These are phyloP conservation scores for Scedosporium minutisporum DNA, from an alignment of 2,329 filamentous ascomycete species.

Conservation along the genomic window DNA sequence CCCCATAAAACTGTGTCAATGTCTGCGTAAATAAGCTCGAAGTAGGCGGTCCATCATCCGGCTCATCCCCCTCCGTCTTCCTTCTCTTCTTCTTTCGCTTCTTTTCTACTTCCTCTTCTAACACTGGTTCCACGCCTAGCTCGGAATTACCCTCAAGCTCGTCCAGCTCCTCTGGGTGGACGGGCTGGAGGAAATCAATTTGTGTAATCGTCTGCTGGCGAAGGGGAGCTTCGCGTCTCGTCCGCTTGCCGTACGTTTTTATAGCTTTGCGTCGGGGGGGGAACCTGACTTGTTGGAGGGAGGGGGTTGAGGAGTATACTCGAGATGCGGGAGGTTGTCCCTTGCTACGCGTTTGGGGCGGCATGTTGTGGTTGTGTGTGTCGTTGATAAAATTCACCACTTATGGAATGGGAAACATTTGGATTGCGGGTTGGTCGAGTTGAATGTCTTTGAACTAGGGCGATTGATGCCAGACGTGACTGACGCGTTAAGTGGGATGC, in stretches of 20 bases:
- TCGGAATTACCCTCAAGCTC: constrained; percentile 15
- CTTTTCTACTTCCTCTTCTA: constrained; percentile 16
- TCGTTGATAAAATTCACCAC: background rate
- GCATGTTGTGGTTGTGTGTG: constrained; percentile 16
- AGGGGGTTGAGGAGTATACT: constrained; percentile 27
- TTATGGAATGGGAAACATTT: too few relatives aligned
- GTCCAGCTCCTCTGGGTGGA: constrained; percentile 16
- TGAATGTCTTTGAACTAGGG: too few relatives aligned
- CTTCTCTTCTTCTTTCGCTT: constrained; percentile 10
- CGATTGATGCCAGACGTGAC: too few relatives aligned
- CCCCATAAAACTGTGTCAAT: constrained; percentile 27
- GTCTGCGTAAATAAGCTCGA: constrained; percentile 31
- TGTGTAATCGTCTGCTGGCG: constrained; percentile 34
- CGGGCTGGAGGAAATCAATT: constrained; percentile 27
- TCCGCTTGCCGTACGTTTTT: constrained; percentile 23
- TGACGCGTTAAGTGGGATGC: too few relatives aligned
- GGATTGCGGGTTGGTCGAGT: too few relatives aligned
- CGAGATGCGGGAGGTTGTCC: constrained; percentile 22
- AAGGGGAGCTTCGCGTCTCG: constrained; percentile 12
- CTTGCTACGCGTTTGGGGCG: constrained; percentile 27
- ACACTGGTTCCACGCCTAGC: background rate
- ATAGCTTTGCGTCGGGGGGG: constrained; percentile 23
- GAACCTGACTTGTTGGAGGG: constrained; percentile 29
- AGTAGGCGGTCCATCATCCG: constrained; percentile 10
- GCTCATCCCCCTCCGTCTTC: constrained; percentile 22